These are phyloP conservation scores for Sporormia fimetaria DNA, from an alignment of 495 filamentous ascomycete species.

Conservation along the genomic window DNA sequence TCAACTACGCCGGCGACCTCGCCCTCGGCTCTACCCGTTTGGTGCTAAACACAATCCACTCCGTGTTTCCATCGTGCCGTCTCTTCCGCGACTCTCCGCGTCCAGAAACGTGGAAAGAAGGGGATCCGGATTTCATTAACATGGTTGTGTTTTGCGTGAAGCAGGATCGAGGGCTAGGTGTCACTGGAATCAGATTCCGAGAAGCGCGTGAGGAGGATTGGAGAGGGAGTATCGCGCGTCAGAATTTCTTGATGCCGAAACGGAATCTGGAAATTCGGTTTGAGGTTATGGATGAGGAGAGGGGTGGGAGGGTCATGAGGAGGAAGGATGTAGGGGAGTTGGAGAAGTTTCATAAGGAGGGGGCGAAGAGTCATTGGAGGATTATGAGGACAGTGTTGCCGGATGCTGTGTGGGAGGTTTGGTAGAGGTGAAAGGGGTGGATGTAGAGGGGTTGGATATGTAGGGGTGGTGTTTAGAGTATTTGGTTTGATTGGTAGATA, in stretches of 20 bases:
- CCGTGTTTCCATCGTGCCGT: conserved; percentile 67
- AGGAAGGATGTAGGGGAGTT: conserved; percentile 49
- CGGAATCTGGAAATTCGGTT: conserved; percentile 55
- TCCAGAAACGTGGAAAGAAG: conserved; percentile 25
- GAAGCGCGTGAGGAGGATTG: conserved; percentile 53
- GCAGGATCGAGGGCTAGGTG: conserved; percentile 21
- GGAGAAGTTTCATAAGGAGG: conserved; percentile 56
- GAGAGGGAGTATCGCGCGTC: conserved; percentile 56
- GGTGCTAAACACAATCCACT: conserved; percentile 58
- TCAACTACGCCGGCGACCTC: conserved; percentile 96
- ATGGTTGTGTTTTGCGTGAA: conserved; percentile 73
- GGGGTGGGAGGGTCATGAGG: conserved; percentile 38
- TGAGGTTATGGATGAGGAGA: conserved; percentile 32
- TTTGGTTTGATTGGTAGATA: too few relatives aligned
- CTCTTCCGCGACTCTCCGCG: conserved; percentile 70
- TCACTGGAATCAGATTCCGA: conserved; percentile 50
- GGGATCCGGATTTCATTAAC: conserved; percentile 64
- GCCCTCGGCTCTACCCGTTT: conserved; percentile 48
- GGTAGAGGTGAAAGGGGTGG: conserved; percentile 42
- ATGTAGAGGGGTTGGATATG: neutral
- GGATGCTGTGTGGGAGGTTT: conserved; percentile 70
- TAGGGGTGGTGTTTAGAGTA: neutral
- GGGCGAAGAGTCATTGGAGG: conserved; percentile 74
- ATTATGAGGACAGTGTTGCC: conserved; percentile 85
- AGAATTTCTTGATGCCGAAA: conserved; percentile 57